A percentile compares a stretch with the other conserved stretches of the same genome.
Conservation (phyloP, 2,329 filamentous ascomycete genomes). For the Hypoxylon sp. region DNA sequence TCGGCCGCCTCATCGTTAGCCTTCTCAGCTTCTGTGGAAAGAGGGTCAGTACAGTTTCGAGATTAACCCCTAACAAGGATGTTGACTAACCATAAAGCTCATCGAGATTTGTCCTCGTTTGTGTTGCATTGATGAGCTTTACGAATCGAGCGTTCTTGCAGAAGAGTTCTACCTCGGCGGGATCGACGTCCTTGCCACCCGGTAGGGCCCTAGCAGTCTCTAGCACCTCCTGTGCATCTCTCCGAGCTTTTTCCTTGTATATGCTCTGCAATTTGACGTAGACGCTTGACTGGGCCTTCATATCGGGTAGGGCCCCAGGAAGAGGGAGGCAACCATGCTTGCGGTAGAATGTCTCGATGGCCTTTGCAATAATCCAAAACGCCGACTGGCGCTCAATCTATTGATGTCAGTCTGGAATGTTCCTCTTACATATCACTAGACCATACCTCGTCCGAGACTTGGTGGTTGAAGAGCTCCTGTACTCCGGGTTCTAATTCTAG, state of each 20-base stretch:
- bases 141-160: slow-evolving; percentile 96
- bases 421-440: slow-evolving; percentile 53
- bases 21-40: slow-evolving; percentile 66
- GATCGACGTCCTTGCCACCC: slow-evolving; percentile 69
- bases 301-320: slow-evolving; percentile 90
- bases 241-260: slow-evolving; percentile 89
- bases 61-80: slow-evolving; percentile 23
- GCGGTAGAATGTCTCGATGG: slow-evolving; percentile 82
- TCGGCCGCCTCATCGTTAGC: slow-evolving; percentile 68
- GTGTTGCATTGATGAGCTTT: slow-evolving; percentile 80
- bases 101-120: slow-evolving; percentile 63
- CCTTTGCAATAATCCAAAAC: slow-evolving; percentile 92
- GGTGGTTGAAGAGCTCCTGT: slow-evolving; percentile 83
- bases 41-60: slow-evolving; percentile 48
- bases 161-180: slow-evolving; percentile 87
- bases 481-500: slow-evolving; percentile 78
- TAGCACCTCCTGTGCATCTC: slow-evolving; percentile 83
- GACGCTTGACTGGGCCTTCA: slow-evolving; percentile 93
- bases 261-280: slow-evolving; percentile 93
- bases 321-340: slow-evolving; percentile 83
- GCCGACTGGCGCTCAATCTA: slow-evolving; percentile 66
- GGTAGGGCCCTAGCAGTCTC: slow-evolving; percentile 69
- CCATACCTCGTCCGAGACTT: slow-evolving; percentile 66
- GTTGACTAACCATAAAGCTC: slow-evolving; percentile 68
- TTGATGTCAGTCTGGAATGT: slow-evolving; percentile 41